These are phyloP conservation scores for Lactarius deliciosus DNA, from an alignment of 768 basidiomycete genomes.

Conservation along the genomic window DNA sequence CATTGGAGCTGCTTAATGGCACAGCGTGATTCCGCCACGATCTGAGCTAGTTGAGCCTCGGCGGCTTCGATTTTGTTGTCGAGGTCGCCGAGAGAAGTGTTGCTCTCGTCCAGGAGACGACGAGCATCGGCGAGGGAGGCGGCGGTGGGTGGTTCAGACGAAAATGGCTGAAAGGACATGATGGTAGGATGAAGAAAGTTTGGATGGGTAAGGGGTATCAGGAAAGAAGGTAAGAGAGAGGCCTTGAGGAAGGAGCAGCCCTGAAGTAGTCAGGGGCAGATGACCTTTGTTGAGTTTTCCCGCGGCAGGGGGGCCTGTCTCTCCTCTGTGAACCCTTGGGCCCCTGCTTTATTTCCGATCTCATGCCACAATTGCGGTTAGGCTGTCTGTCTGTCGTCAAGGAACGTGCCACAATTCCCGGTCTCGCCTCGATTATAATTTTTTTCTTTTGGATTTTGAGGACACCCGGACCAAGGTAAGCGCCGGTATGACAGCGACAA, in stretches of 20 bases:
- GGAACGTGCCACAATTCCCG: neutral
- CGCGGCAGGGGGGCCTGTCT: constrained; percentile 11
- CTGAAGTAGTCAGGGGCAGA: constrained; percentile 18
- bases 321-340: too few species aligned
- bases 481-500: constrained; percentile 8
- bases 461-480: neutral
- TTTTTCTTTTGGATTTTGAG: neutral
- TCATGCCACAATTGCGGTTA: neutral
- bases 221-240: constrained; percentile 6
- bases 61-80: constrained; percentile 50
- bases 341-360: neutral
- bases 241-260: constrained; percentile 7
- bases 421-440: neutral
- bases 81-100: constrained; percentile 37
- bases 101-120: constrained; percentile 40
- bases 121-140: constrained; percentile 54
- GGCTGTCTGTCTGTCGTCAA: neutral
- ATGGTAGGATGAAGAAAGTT: constrained; percentile 22
- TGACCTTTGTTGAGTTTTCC: constrained; percentile 21
- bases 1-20: constrained; percentile 54
- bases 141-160: constrained; percentile 57
- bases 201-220: constrained; percentile 13
- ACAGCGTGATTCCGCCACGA: constrained; percentile 53
- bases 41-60: constrained; percentile 55
- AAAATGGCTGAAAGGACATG: constrained; percentile 34